Percentiles rank a stretch among this genome's conserved stretches.
phyloP scores from a whole-genome alignment of 169 alveolate species.

The Besnoitia besnoiti region DNA sequence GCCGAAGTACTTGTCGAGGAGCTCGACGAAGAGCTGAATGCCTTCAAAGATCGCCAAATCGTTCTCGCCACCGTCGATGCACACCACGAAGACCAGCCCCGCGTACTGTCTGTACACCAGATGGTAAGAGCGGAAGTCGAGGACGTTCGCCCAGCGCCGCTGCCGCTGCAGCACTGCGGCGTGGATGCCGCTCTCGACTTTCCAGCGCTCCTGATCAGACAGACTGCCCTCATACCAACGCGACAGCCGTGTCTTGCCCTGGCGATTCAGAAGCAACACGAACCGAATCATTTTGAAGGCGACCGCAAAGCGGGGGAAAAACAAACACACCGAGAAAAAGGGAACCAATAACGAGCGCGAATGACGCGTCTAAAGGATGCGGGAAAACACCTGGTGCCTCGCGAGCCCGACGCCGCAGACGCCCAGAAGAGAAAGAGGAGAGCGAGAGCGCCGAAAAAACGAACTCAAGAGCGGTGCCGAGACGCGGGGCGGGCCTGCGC shows the following conservation, averaged over 20 bases:
- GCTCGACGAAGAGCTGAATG: constrained; percentile 86
- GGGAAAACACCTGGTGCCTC: too few relatives aligned
- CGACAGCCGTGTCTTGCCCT: constrained; percentile 89
- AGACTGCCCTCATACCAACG: constrained; percentile 86
- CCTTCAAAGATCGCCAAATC: constrained; percentile 82
- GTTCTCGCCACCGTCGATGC: constrained; percentile 88
- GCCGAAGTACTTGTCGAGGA: constrained; percentile 87
- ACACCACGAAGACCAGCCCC: constrained; percentile 86
- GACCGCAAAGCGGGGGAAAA: neutral
- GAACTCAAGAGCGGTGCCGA: too few relatives aligned
- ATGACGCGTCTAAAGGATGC: too few relatives aligned
- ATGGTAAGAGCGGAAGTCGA: constrained; percentile 82
- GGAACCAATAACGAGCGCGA: too few relatives aligned
- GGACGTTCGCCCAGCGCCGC: constrained; percentile 77
- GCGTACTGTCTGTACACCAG: constrained; percentile 90
- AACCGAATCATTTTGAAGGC: constrained; percentile 78
- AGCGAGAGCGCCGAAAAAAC: too few relatives aligned
- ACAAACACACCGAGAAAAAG: neutral
- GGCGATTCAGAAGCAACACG: constrained; percentile 85
- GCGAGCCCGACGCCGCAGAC: too few relatives aligned
- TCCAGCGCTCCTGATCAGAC: constrained; percentile 78
- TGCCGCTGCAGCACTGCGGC: constrained; percentile 83
- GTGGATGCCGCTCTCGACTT: constrained; percentile 82
- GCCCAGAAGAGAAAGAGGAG: neutral
- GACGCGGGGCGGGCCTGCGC: too few relatives aligned